Evolutionary conservation across 257 asterid genomes (phyloP).

Genomic region (Galeopsis tetrahit): DNA sequence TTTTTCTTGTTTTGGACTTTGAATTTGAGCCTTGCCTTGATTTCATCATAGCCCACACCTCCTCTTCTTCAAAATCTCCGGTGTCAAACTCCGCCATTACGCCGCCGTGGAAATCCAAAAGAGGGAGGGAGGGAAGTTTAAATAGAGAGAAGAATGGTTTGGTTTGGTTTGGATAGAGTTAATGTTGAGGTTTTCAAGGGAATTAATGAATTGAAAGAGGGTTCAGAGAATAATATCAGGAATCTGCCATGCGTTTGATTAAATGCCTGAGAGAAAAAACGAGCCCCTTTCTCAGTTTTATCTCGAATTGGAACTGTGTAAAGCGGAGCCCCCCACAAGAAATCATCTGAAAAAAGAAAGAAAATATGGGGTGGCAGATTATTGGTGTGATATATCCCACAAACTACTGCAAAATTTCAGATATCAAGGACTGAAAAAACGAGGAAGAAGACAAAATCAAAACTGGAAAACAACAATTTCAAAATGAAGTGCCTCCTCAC

Average conservation of each 20-base stretch:
- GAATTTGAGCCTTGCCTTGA: slow-evolving; percentile 30
- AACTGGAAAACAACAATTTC: neutral
- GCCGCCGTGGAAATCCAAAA: slow-evolving; percentile 12
- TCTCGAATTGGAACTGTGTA: slow-evolving; percentile 31
- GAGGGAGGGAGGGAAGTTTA: neutral
- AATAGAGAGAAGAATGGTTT: neutral
- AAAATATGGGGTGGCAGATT: slow-evolving; percentile 13
- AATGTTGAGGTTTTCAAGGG: slow-evolving; percentile 28
- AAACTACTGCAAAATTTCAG: slow-evolving; percentile 26
- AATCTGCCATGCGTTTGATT: slow-evolving; percentile 36
- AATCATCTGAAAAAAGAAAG: neutral
- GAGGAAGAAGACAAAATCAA: slow-evolving; percentile 34
- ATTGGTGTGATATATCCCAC: slow-evolving; percentile 23
- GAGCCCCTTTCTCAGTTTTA: slow-evolving; percentile 15
- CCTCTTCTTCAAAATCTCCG: slow-evolving; percentile 44
- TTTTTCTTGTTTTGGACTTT: slow-evolving; percentile 23
- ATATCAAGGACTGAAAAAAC: slow-evolving; percentile 40
- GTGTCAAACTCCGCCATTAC: slow-evolving; percentile 19
- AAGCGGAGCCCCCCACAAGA: slow-evolving; percentile 13
- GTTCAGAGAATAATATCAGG: slow-evolving; percentile 40
- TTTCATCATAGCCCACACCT: slow-evolving; percentile 42
- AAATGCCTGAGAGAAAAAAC: slow-evolving; percentile 28
- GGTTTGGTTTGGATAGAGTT: slow-evolving; percentile 26
- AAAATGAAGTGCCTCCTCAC: neutral
- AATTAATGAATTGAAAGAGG: slow-evolving; percentile 6